Conservation (phyloP, 495 filamentous ascomycete genomes). For the Talaromyces adpressus region DNA sequence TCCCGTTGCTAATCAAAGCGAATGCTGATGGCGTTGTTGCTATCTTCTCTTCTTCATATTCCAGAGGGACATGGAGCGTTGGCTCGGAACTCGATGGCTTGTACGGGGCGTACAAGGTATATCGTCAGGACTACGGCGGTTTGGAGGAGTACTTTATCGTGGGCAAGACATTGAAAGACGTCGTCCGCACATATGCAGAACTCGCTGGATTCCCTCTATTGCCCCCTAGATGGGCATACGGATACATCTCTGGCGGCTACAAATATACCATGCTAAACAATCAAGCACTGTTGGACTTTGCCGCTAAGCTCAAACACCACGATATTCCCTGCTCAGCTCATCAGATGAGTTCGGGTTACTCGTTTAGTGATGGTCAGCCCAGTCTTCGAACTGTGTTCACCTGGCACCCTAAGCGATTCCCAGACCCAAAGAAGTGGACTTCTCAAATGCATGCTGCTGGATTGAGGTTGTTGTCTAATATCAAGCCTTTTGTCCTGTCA, state of each 20-base stretch:
- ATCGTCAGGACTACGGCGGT: conserved; percentile 62
- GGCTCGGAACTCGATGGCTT: conserved; percentile 66
- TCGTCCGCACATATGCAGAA: conserved; percentile 57
- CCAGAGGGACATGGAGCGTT: conserved; percentile 53
- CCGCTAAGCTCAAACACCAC: conserved; percentile 49
- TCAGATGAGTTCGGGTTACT: conserved; percentile 67
- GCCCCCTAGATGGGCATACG: conserved; percentile 61
- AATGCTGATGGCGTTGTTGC: conserved; percentile 53
- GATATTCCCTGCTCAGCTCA: conserved; percentile 66
- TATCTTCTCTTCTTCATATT: conserved; percentile 59
- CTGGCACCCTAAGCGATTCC: conserved; percentile 62
- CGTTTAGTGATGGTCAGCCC: conserved; percentile 55
- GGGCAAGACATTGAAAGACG: conserved; percentile 54
- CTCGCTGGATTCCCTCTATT: conserved; percentile 57
- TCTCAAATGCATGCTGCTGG: conserved; percentile 52
- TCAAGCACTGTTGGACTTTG: conserved; percentile 52
- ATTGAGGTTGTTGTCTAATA: conserved; percentile 59
- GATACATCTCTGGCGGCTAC: conserved; percentile 63
- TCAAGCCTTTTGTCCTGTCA: conserved; percentile 61
- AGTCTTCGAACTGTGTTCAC: conserved; percentile 67
- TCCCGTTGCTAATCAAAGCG: conserved; percentile 60
- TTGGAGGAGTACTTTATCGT: conserved; percentile 64
- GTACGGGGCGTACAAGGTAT: conserved; percentile 65
- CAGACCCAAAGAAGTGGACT: conserved; percentile 54
- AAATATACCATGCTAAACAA: conserved; percentile 61